Percentiles rank a stretch among this genome's conserved stretches.
phyloP scores from a whole-genome alignment of 192 early-diverging fungal genomes.

The Coemansia sp. region DNA sequence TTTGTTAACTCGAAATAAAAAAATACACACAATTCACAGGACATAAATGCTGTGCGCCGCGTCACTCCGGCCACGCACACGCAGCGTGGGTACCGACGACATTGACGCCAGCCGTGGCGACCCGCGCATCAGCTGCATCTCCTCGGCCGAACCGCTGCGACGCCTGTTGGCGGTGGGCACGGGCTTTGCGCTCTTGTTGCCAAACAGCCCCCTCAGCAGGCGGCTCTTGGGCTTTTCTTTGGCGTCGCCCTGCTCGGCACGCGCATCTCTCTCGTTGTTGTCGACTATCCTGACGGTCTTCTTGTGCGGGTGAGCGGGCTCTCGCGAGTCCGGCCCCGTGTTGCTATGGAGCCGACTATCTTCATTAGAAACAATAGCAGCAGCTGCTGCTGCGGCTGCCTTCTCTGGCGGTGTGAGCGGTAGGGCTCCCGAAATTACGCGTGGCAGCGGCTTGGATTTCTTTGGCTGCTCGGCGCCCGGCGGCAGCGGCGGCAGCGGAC shows the following conservation, averaged over 20 bases:
- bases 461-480: constrained; percentile 2
- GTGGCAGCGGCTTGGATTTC: too few species aligned
- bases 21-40: neutral
- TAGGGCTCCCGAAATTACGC: too few species aligned
- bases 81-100: constrained; percentile 6
- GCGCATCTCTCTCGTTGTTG: too few species aligned
- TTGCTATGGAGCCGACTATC: too few species aligned
- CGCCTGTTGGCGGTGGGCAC: neutral
- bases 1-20: too few species aligned
- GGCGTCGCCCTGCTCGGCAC: too few species aligned
- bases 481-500: constrained; percentile 13
- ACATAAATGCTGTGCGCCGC: constrained; percentile 4
- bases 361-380: too few species aligned
- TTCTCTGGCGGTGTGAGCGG: too few species aligned
- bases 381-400: too few species aligned
- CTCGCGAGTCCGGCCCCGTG: too few species aligned
- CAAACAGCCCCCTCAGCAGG: constrained; percentile 40
- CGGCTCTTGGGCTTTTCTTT: constrained; percentile 19
- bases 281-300: too few species aligned
- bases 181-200: constrained; percentile 26
- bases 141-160: constrained; percentile 11
- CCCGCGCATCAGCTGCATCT: neutral
- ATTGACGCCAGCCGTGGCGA: constrained; percentile 5
- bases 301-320: too few species aligned
- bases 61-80: neutral